Conservation (phyloP, 495 filamentous ascomycete species). For the Hypoxylon rickii region DNA sequence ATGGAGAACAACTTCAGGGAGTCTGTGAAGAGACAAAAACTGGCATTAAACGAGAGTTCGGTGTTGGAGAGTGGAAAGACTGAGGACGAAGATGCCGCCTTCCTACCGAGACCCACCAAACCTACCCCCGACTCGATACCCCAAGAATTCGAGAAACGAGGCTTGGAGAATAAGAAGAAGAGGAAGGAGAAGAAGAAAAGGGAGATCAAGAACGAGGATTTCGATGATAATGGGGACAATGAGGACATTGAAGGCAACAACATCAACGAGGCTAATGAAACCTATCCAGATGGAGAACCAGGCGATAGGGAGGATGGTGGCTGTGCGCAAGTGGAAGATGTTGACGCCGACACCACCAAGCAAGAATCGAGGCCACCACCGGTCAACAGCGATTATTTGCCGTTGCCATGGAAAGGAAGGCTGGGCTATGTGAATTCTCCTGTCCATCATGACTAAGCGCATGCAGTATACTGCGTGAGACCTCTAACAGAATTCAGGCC, state of each 20-base stretch:
- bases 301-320: slow-evolving; percentile 31
- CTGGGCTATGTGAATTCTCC: slow-evolving; percentile 77
- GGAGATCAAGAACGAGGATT: background rate
- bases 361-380: slow-evolving; percentile 66
- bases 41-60: slow-evolving; percentile 33
- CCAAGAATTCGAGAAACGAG: background rate
- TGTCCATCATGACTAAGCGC: slow-evolving; percentile 4
- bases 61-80: background rate
- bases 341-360: slow-evolving; percentile 48
- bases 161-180: background rate
- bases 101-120: slow-evolving; percentile 16
- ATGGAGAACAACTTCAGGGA: slow-evolving; percentile 38
- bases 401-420: slow-evolving; percentile 90
- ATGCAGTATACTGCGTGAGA: background rate
- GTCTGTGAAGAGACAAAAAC: slow-evolving; percentile 31
- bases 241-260: no score
- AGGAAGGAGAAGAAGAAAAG: background rate
- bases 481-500: slow-evolving; percentile 57
- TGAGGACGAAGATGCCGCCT: slow-evolving; percentile 2
- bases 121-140: slow-evolving; percentile 3
- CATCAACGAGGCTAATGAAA: slow-evolving; percentile 7
- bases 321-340: slow-evolving; percentile 11
- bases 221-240: no score
- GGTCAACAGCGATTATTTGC: slow-evolving; percentile 84
- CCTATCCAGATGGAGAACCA: slow-evolving; percentile 40